Percentiles rank a stretch among this genome's conserved stretches.
Conservation (phyloP, 306 rosid species). For the Inga oerstediana region DNA sequence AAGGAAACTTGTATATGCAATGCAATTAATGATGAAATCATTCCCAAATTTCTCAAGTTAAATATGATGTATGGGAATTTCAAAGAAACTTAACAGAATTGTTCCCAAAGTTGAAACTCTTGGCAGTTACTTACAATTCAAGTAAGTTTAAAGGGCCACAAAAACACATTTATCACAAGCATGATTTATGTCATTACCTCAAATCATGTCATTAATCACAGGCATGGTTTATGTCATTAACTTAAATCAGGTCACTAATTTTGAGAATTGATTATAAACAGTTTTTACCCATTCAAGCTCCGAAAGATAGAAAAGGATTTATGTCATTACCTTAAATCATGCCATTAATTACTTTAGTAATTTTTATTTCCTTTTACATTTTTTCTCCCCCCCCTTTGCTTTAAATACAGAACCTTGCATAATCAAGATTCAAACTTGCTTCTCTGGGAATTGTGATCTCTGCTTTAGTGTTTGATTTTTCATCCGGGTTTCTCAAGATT, state of each 20-base stretch:
- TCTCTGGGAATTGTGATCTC: slow-evolving; percentile 32
- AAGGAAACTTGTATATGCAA: slow-evolving; percentile 16
- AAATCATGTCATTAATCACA: slow-evolving; percentile 24
- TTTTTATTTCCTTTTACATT: slow-evolving; percentile 35
- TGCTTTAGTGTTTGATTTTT: slow-evolving; percentile 25
- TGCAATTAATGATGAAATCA: slow-evolving; percentile 36
- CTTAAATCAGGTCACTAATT: too few species aligned
- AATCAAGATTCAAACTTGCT: slow-evolving; percentile 39
- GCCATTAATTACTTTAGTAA: neutral
- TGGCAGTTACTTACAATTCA: slow-evolving; percentile 8
- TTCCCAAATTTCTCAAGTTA: slow-evolving; percentile 10
- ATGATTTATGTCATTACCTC: slow-evolving; percentile 24
- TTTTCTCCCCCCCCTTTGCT: slow-evolving; percentile 13
- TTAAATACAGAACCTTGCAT: slow-evolving; percentile 18
- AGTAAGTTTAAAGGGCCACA: neutral
- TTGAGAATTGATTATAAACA: too few species aligned
- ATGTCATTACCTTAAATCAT: slow-evolving; percentile 29
- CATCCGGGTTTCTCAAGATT: slow-evolving; percentile 43
- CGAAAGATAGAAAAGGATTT: too few species aligned
- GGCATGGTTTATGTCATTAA: slow-evolving; percentile 34
- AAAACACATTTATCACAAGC: slow-evolving; percentile 28
- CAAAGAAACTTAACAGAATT: slow-evolving; percentile 6
- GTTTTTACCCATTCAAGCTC: too few species aligned
- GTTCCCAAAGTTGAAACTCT: slow-evolving; percentile 11
- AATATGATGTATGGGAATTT: neutral